Conservation (phyloP, 306 rosid species). For the Sicyos edulis region DNA sequence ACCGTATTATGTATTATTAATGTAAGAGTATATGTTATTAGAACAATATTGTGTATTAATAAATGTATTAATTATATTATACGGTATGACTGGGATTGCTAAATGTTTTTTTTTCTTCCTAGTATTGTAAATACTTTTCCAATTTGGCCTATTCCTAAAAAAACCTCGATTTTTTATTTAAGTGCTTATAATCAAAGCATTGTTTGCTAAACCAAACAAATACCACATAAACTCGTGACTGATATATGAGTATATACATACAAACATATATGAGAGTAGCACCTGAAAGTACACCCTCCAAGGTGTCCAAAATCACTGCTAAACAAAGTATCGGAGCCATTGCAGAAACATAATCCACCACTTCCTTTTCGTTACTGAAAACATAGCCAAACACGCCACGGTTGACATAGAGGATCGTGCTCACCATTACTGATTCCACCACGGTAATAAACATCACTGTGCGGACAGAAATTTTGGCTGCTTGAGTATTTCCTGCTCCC, state of each 20-base stretch:
- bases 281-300: conserved; percentile 60
- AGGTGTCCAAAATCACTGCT: conserved; percentile 42
- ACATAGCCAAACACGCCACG: conserved; percentile 42
- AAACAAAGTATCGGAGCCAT: conserved; percentile 56
- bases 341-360: conserved; percentile 52
- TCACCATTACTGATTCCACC: conserved; percentile 30
- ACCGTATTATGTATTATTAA: no score
- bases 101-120: no score
- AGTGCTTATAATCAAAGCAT: no score
- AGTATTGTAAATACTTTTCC: no score
- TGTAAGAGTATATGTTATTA: no score
- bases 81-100: no score
- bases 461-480: conserved; percentile 38
- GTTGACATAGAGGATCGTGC: conserved; percentile 35
- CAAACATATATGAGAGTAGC: background rate
- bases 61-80: no score
- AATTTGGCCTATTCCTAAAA: no score
- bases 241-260: no score
- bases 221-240: no score
- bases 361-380: conserved; percentile 61
- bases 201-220: no score
- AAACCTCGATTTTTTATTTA: background rate
- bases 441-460: conserved; percentile 41
- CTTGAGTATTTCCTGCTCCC: conserved; percentile 58
- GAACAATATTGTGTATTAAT: no score